Evolutionary conservation across 257 asterid species (phyloP), one percentile per base, ranked within the genome.

Genomic region (Solanum paucissectum): DNA sequence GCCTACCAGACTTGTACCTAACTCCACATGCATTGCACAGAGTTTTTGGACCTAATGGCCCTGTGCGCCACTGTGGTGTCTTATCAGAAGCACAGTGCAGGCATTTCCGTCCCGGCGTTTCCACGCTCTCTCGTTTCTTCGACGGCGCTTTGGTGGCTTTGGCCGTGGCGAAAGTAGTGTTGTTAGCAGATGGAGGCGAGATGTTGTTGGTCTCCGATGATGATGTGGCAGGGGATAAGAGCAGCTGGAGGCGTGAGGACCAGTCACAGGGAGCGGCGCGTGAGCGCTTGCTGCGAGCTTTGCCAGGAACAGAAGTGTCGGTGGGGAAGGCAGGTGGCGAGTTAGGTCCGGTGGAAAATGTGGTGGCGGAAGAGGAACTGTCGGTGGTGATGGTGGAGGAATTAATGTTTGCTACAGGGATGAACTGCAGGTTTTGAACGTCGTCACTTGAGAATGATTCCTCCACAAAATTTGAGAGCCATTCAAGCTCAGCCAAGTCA

Each of bases 11-110:
- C 90, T 96, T 97, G 94, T 91, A 96, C 9, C 99, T 92, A 84
- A 97, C 99, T 3, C 99, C 99, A 76, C 99, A 97, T 7, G 99
- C 99, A 81, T 97, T 97, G 91, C 99, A 97, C n/a, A 97, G 85
- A 0, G 99, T 97, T 72, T 97, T 97, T 0, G 99, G 99, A 82
- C 99, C 99, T 96, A 96, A 89, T 0, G 99, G 99, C 27, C 99
- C 99, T 9, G 98, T 94, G 73, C 99, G 90, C 99, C 99, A 97
- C 58, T 97, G 99, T 10, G 99, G 99, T 0, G 99, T 97, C 92
- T 95, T 97, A 9, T 97, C 99, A 23, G 99, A 96, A 9, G 93
- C 96, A 62, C 99, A 97, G 90, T 97, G 99, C 49, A 97, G 94
- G 90, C 99, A 97, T 83, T 88, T 94, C 58, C 98, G 93, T 40